These are phyloP conservation scores for Asterella californica DNA, from an alignment of 225 moss, liverwort and hornwort species.

Conservation along the genomic window DNA sequence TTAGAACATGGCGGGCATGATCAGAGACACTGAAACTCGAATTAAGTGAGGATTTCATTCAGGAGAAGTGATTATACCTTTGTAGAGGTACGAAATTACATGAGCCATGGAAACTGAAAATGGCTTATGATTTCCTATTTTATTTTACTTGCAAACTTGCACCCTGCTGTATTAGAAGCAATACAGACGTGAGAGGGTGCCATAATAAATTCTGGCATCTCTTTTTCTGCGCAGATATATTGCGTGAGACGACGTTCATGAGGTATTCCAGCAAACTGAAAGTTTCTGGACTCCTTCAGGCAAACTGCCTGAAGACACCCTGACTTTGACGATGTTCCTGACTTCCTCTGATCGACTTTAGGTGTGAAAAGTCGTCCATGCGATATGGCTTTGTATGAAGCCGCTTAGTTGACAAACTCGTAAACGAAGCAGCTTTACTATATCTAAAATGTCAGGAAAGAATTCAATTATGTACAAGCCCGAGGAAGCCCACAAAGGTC, in stretches of 20 bases:
- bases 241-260: background rate
- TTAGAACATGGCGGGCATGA: too few relatives aligned
- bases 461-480: background rate
- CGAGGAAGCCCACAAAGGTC: background rate
- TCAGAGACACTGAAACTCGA: too few relatives aligned
- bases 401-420: background rate
- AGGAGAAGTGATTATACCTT: too few relatives aligned
- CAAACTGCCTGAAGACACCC: background rate
- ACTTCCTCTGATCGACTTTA: background rate
- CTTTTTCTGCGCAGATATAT: background rate
- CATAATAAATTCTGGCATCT: background rate
- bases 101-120: background rate
- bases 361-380: background rate
- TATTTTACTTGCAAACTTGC: constrained; percentile 4
- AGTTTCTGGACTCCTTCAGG: background rate
- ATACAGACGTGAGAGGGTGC: background rate
- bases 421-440: background rate
- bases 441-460: background rate
- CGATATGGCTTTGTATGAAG: background rate
- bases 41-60: too few relatives aligned
- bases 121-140: background rate
- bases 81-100: background rate
- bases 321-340: background rate
- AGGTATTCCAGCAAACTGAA: background rate
- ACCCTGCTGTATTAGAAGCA: background rate